Conservation (phyloP, 176 grass and related monocot genomes). For the Luzula sylvatica region DNA sequence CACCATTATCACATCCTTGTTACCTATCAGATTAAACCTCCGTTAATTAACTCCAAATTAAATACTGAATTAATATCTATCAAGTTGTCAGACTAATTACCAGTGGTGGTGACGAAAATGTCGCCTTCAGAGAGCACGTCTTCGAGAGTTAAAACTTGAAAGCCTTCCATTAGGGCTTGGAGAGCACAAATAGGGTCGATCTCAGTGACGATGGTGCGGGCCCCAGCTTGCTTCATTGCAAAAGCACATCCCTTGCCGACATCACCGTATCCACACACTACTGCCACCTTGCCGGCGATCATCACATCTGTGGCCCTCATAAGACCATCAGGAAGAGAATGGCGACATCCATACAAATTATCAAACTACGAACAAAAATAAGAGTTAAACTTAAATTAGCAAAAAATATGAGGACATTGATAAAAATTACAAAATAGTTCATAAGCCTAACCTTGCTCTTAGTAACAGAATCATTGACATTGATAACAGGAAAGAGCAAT, state of each 20-base stretch:
- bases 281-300: constrained; percentile 89
- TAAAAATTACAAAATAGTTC: not conserved
- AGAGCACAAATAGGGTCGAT: constrained; percentile 98
- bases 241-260: constrained; percentile 93
- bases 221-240: constrained; percentile 88
- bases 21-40: constrained; percentile 19
- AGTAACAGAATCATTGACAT: constrained; percentile 92
- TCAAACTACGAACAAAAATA: constrained; percentile 44
- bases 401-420: not conserved
- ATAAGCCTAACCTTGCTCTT: constrained; percentile 75
- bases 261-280: constrained; percentile 91
- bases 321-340: constrained; percentile 92
- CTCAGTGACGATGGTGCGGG: constrained; percentile 88
- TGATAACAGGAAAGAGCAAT: constrained; percentile 88
- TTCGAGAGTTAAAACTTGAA: constrained; percentile 81
- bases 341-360: constrained; percentile 89
- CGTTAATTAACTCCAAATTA: not conserved
- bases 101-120: constrained; percentile 92
- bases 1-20: constrained; percentile 99
- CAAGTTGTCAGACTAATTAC: not conserved
- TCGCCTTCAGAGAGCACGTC: constrained; percentile 72
- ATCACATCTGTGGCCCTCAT: constrained; percentile 97
- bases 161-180: constrained; percentile 89
- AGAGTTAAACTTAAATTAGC: not conserved
- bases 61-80: not conserved